Conservation (phyloP, 2,329 filamentous ascomycete species). For the Fusarium subtropicale region DNA sequence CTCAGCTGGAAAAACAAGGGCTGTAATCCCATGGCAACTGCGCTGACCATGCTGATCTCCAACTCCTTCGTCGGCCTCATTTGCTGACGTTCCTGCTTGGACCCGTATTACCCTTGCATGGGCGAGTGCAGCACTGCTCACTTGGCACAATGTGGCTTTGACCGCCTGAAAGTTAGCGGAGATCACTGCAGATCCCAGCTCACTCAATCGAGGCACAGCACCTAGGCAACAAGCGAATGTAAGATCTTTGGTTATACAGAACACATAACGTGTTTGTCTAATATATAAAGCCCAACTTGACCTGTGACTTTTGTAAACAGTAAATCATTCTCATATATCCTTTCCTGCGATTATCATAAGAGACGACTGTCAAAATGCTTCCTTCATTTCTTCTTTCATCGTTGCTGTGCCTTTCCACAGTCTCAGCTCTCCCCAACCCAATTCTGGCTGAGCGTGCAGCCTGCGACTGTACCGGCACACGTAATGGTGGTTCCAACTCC, state of each 20-base stretch:
- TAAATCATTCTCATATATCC: background rate
- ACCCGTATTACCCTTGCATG: slow-evolving; percentile 3
- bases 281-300: slow-evolving; percentile 10
- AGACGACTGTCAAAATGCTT: slow-evolving; percentile 24
- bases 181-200: slow-evolving; percentile 15
- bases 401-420: slow-evolving; percentile 31
- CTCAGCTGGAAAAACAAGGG: background rate
- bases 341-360: no score
- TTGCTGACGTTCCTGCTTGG: slow-evolving; percentile 14
- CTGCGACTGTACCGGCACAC: slow-evolving; percentile 44
- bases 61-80: background rate
- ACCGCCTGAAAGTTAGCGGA: slow-evolving; percentile 5
- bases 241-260: slow-evolving; percentile 3
- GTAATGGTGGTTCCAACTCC: slow-evolving; percentile 25
- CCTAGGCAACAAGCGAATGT: background rate
- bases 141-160: slow-evolving; percentile 10
- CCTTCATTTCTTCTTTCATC: slow-evolving; percentile 27
- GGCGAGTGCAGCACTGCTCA: slow-evolving; percentile 17
- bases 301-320: accelerated
- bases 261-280: background rate
- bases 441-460: slow-evolving; percentile 4
- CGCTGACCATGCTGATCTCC: background rate
- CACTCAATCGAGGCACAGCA: background rate
- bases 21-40: background rate
- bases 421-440: slow-evolving; percentile 28